Base-by-base conservation (phyloP, 169 alveolate species). In the Cryptosporidium viatorum region DNA sequence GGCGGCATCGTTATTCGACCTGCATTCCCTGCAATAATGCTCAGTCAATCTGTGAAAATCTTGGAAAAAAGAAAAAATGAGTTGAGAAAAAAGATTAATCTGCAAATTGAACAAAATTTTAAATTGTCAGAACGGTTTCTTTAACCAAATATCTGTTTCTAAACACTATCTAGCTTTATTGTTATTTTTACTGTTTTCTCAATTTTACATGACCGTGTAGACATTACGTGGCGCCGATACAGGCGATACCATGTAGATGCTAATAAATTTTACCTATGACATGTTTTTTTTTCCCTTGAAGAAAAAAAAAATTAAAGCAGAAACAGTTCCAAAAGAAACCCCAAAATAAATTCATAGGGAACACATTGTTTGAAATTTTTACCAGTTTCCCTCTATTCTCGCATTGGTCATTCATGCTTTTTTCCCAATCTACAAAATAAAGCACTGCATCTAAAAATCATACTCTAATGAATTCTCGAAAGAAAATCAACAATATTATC, bases 181-280 rank as follows among this genome's bases (percentile, higher is more conserved):
- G 9, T 21, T 8, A 41, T n/a, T 55, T 55, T 55, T 55, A 8
- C 29, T 26, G 12, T 1, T 52, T 69, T 69, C 48, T 31, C 43
- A 69, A 16, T 26, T 51, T 52, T 29, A 73, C 86, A 73, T 73
- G 86, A 73, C 4, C 4, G 1, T 21, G 69, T n/a, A 73, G 86
- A 73, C 86, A 33, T 26, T 71, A 73, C 70, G 55, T 73, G 86
- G 86, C 86, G 86, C 86, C 60, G 68, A 31, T 41, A 55, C 35
- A 41, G 43, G 33, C 86, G 71, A 59, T 73, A 73, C 86, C 86
- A 26, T n/a, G 5, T 73, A 6, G 18, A 33, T 31, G 68, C 70
- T 65, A 31, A 3, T 3, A 21, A 65, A 55, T 50, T 50, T 73
- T 29, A 9, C 45, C 55, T 12, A 23, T 73, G 86, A 73, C 86